Conservation (phyloP, 257 asterid species). For the Salvia splendens region DNA sequence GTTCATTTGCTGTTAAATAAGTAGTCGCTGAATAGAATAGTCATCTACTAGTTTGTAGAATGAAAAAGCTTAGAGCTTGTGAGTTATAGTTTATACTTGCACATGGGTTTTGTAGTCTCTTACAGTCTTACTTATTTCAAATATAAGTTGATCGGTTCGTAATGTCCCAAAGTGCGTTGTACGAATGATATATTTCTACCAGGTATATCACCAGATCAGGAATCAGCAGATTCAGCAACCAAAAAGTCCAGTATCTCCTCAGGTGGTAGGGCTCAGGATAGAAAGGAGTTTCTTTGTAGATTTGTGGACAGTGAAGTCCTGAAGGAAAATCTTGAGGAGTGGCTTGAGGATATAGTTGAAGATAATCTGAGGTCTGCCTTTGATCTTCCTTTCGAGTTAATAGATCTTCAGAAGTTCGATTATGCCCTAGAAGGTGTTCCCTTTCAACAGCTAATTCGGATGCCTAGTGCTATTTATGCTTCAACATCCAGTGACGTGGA, state of each 20-base stretch:
- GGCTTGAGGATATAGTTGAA: conserved; percentile 62
- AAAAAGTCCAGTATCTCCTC: conserved; percentile 74
- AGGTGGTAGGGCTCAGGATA: conserved; percentile 65
- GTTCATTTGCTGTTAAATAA: background rate
- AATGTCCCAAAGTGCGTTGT: conserved; percentile 1
- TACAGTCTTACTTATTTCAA: background rate
- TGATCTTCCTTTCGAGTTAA: conserved; percentile 84
- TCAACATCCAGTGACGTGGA: conserved; percentile 70
- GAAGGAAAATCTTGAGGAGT: conserved; percentile 50
- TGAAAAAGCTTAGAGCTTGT: conserved; percentile 14
- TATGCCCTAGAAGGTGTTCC: conserved; percentile 88
- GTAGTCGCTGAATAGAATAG: background rate
- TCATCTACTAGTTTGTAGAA: conserved; percentile 14
- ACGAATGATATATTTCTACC: conserved; percentile 17
- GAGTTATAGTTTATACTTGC: conserved; percentile 2
- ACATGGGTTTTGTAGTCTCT: conserved; percentile 2
- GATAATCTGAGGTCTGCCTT: conserved; percentile 39
- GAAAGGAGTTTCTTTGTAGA: conserved; percentile 79
- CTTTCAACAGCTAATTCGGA: conserved; percentile 86
- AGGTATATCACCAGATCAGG: conserved; percentile 77
- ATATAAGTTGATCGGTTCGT: background rate
- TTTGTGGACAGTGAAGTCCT: conserved; percentile 68
- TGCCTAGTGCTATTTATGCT: conserved; percentile 85
- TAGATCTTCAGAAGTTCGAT: conserved; percentile 94
- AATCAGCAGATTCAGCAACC: conserved; percentile 73